A percentile compares a stretch with the other conserved stretches of the same genome.
These are phyloP conservation scores for Asterophora lycoperdoides DNA, from an alignment of 768 basidiomycete genomes.

Conservation along the genomic window DNA sequence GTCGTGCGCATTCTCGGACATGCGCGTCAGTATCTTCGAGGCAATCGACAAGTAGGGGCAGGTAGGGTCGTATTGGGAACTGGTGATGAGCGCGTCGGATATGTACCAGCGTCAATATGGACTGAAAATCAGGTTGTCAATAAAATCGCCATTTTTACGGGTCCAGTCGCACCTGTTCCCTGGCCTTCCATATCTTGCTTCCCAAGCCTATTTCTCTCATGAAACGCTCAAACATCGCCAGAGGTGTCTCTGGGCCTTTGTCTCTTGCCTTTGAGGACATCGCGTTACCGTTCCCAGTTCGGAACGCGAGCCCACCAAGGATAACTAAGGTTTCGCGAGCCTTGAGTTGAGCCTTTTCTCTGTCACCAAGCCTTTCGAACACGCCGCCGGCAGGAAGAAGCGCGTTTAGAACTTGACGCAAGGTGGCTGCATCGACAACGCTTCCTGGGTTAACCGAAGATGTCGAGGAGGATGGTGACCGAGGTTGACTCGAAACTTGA, in stretches of 20 bases:
- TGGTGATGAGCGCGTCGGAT: constrained; percentile 66
- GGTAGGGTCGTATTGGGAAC: constrained; percentile 80
- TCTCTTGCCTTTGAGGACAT: constrained; percentile 44
- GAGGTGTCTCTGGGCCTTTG: constrained; percentile 67
- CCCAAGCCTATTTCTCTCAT: constrained; percentile 67
- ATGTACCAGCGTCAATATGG: constrained; percentile 65
- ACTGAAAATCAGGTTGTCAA: constrained; percentile 28
- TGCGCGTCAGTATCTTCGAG: constrained; percentile 89
- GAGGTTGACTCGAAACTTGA: constrained; percentile 28
- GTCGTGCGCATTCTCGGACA: constrained; percentile 83
- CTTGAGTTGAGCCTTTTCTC: constrained; percentile 65
- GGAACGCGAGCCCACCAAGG: constrained; percentile 69
- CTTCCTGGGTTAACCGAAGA: constrained; percentile 40
- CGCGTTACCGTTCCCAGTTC: constrained; percentile 42
- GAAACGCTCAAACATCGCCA: constrained; percentile 65
- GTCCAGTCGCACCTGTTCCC: constrained; percentile 67
- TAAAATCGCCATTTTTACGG: neutral
- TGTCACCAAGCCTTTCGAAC: constrained; percentile 82
- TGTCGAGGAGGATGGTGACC: constrained; percentile 52
- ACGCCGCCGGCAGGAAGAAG: constrained; percentile 76
- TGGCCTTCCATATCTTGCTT: constrained; percentile 83
- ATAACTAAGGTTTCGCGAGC: constrained; percentile 75
- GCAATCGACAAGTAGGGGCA: constrained; percentile 73
- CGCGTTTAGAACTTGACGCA: constrained; percentile 64
- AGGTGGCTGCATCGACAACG: constrained; percentile 47